These are phyloP conservation scores for Hypoxylon sp. DNA, from an alignment of 2,329 filamentous ascomycete genomes.

Conservation along the genomic window DNA sequence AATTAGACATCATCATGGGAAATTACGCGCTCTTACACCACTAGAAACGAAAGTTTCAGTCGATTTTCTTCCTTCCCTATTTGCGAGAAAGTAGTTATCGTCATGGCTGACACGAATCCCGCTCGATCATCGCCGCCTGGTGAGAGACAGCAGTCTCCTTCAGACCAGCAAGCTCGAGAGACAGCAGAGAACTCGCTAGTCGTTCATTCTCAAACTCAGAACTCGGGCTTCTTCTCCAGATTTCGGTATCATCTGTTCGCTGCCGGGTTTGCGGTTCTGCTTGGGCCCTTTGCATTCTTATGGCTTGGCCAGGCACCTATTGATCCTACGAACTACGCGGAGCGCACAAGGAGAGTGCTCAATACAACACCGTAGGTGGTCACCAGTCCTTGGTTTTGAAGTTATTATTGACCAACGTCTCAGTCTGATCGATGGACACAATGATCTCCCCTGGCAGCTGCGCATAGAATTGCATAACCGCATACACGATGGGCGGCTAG, in stretches of 20 bases:
- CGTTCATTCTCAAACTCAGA: conserved; percentile 21
- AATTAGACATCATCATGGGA: conserved; percentile 46
- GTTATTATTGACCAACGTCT: neutral
- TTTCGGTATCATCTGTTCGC: conserved; percentile 27
- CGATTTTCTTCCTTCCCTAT: neutral
- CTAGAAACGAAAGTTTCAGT: neutral
- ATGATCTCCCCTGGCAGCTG: conserved; percentile 38
- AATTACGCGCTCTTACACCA: conserved; percentile 42
- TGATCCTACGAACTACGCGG: conserved; percentile 33
- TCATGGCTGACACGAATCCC: conserved; percentile 17
- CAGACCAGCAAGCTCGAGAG: neutral
- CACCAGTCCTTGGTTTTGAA: neutral
- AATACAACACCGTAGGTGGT: conserved; percentile 31
- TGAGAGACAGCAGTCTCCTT: neutral
- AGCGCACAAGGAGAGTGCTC: conserved; percentile 33
- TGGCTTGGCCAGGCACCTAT: conserved; percentile 23
- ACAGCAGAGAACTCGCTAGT: conserved; percentile 15
- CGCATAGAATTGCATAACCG: conserved; percentile 38
- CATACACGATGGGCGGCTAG: conserved; percentile 33
- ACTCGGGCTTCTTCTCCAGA: conserved; percentile 21
- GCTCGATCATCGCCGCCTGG: neutral
- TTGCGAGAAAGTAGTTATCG: neutral
- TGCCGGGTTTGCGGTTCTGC: conserved; percentile 30
- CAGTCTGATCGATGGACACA: conserved; percentile 39
- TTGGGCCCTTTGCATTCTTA: conserved; percentile 27